phyloP scores from a whole-genome alignment of 2,329 filamentous ascomycete species.

The Fusarium brachygibbosum region DNA sequence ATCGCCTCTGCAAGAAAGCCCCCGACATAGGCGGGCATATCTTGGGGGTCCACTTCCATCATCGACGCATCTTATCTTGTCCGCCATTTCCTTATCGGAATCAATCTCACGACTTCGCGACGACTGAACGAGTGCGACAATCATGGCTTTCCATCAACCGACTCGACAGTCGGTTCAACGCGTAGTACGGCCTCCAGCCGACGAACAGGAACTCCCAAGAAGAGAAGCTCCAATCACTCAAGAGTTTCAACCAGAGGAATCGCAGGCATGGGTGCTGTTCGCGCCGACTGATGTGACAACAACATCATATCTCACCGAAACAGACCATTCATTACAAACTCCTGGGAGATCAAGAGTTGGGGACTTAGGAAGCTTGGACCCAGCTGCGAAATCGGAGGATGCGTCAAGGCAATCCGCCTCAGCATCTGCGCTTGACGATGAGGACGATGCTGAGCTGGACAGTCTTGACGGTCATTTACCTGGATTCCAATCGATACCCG shows the following conservation, averaged over 20 bases:
- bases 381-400: constrained; percentile 72
- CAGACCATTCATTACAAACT: constrained; percentile 73
- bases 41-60: constrained; percentile 45
- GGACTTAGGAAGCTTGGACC: constrained; percentile 84
- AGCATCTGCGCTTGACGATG: constrained; percentile 58
- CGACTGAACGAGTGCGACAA: constrained; percentile 24
- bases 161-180: constrained; percentile 67
- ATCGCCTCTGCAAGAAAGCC: constrained; percentile 39
- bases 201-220: constrained; percentile 54
- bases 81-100: constrained; percentile 43
- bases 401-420: constrained; percentile 58
- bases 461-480: constrained; percentile 93
- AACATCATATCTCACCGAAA: constrained; percentile 76
- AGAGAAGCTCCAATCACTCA: constrained; percentile 47
- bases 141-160: constrained; percentile 73
- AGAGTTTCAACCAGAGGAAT: constrained; percentile 70
- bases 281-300: constrained; percentile 78
- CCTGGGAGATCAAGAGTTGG: constrained; percentile 80
- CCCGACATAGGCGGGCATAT: constrained; percentile 34
- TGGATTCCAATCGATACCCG: constrained; percentile 79
- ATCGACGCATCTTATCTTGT: constrained; percentile 47
- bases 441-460: constrained; percentile 86
- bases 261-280: constrained; percentile 97
- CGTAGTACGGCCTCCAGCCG: constrained; percentile 58
- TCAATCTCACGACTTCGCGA: constrained; percentile 33